Base-by-base conservation (phyloP, 306 rosid genomes). In the Acacia melanoxylon region DNA sequence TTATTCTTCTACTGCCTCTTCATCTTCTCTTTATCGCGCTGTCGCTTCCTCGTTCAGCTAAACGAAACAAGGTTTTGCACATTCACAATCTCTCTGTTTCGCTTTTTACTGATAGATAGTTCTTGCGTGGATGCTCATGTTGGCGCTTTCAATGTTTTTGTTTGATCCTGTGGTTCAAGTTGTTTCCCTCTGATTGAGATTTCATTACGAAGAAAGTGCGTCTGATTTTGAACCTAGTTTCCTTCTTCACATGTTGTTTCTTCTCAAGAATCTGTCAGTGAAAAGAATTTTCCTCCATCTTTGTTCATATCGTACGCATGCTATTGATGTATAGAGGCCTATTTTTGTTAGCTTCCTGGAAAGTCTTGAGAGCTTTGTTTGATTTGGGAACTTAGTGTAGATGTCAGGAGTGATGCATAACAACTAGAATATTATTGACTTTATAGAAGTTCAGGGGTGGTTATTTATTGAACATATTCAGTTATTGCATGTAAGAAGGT, bases 221-320 rank as follows among this genome's bases (percentile, higher is more conserved):
- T 65, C 41, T 72, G 78, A 72, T 82, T 76, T 82, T 76, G 86
- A 85, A 87, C 85, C 86, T 85, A 79, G 48, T 74, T 73, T 33
- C 24, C 66, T 33, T 1, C 49, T 67, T n/a, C 24, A 10, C 42
- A 54, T 63, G 67, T 79, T 72, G 27, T 81, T 75, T 69, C 54
- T 11, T 35, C 67, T 79, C 16, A 68, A 65, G 33, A 81, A 75
- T 86, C 79, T 62, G 86, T 74, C 56, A 45, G 68, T 74, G 48
- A 8, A 46, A 10, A 40, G 24, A 5, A 19, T 72, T 65, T 65
- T 65, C 51, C 63, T 14, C 70, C n/a, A 17, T 19, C 16, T 67
- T n/a, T 67, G 25, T 35, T 35, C 14, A 10, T n/a, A 20, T 68
- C 31, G 74, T 40, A n/a, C 74, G 74, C 74, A 68, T 40, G 13